Evolutionary conservation across 257 asterid genomes (phyloP), one percentile per base, ranked within the genome.

Genomic region (Ajuga chamaepitys): DNA sequence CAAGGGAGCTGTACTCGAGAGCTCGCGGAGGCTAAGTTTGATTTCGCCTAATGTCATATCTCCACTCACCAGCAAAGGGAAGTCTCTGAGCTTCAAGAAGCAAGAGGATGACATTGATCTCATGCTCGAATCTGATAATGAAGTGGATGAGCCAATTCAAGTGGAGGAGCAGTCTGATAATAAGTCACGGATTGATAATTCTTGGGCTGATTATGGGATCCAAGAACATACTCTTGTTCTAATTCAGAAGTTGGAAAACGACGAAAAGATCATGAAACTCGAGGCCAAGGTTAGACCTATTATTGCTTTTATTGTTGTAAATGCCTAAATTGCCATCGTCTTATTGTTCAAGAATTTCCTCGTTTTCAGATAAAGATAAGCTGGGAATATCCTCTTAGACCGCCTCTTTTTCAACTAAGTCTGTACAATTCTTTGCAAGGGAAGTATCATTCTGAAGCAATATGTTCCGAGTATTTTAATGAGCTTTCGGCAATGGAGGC

Each of bases 401-500:
- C 97, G 24, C 99, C 99, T 24, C 86, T 73, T 53, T 84, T 88
- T 64, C 71, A 70, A 14, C 76, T 90, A 76, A 78, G 74, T 64
- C 74, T 89, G 3, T 63, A 74, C 64, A 64, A 77, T 47, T 77
- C 80, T 26, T 62, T 53, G 6, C 80, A 61, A 54, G 89, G 77
- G 12, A 86, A 81, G 60, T 81, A 73, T 68, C 67, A 67, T 58
- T 74, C 77, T 7, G 82, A 72, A 79, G 70, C 68, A 32, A 72
- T 66, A 54, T 78, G 80, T 69, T 72, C 93, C 1, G 82, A 79
- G 74, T 86, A 86, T 83, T 85, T 78, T 76, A 94, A 94, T 74
- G 99, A 94, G 77, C 96, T 94, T 44, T 85, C 96, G 63, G 94
- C 97, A 52, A 78, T 94, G 85, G 97, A 94, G 77, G 86, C 97